Evolutionary conservation across 116 monocot genomes (phyloP).

Genomic region (Cymodocea nodosa): DNA sequence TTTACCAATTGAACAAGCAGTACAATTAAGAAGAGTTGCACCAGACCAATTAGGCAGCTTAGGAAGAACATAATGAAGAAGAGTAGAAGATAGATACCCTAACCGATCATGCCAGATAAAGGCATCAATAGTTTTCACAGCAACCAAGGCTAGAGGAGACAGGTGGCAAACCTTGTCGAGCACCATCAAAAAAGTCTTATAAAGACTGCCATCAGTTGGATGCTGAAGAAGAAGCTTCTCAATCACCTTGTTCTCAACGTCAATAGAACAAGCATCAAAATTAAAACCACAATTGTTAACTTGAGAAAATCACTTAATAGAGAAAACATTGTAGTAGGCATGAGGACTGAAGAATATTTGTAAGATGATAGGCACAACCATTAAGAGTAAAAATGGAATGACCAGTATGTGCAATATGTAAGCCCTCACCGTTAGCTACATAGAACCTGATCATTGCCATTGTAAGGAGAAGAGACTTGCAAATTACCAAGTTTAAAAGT

Average conservation of each 20-base stretch:
- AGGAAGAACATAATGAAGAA: too few relatives aligned
- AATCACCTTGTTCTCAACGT: neutral
- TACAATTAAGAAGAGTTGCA: neutral
- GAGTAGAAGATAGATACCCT: too few relatives aligned
- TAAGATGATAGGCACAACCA: neutral
- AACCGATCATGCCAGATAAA: too few relatives aligned
- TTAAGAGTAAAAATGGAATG: neutral
- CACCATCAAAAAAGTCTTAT: neutral
- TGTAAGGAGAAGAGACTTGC: neutral
- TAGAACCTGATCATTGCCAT: neutral
- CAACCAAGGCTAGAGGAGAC: too few relatives aligned
- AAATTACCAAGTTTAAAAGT: neutral
- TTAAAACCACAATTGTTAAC: neutral
- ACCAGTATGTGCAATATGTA: neutral
- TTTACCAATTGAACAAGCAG: neutral
- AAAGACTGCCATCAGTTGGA: neutral
- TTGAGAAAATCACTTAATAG: neutral
- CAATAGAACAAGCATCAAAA: neutral
- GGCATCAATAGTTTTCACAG: too few relatives aligned
- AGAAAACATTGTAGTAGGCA: neutral
- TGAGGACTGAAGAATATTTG: neutral
- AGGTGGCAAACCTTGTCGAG: too few relatives aligned
- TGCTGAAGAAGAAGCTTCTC: neutral
- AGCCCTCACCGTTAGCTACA: neutral
- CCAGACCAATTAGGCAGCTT: too few relatives aligned